Percentiles rank a stretch among this genome's conserved stretches.
Evolutionary conservation across 2,329 filamentous ascomycete species (phyloP).

Genomic region (Phialemonium atrogriseum): DNA sequence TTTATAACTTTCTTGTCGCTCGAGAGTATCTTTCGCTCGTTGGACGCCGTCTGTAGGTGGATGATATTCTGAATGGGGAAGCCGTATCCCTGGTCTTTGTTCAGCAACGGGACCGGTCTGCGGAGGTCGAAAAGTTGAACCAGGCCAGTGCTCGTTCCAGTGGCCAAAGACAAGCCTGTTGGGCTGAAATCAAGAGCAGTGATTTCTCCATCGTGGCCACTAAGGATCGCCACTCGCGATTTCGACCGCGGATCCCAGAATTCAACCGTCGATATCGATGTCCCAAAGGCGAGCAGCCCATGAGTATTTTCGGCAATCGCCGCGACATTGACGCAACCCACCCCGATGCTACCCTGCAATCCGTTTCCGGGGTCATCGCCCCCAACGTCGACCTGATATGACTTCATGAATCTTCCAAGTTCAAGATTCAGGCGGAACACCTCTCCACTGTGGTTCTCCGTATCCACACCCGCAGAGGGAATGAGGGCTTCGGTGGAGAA

Average conservation of each 20-base stretch:
- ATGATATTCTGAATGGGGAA: constrained; percentile 83
- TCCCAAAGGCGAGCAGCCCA: constrained; percentile 87
- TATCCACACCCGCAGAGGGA: constrained; percentile 79
- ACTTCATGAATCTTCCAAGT: constrained; percentile 86
- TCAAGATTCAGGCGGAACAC: constrained; percentile 91
- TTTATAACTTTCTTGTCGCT: constrained; percentile 96
- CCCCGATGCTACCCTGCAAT: constrained; percentile 77
- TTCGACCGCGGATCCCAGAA: constrained; percentile 91
- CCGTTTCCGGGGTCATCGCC: constrained; percentile 69
- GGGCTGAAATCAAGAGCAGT: constrained; percentile 82
- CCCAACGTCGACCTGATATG: constrained; percentile 85
- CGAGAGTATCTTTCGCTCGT: constrained; percentile 81
- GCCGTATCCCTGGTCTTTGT: constrained; percentile 94
- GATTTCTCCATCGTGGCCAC: constrained; percentile 61
- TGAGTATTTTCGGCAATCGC: constrained; percentile 84
- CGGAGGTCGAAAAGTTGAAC: constrained; percentile 89
- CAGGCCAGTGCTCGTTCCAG: constrained; percentile 80
- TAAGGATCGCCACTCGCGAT: constrained; percentile 69
- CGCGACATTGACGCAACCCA: constrained; percentile 79
- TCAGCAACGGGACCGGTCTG: constrained; percentile 74
- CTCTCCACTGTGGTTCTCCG: constrained; percentile 71
- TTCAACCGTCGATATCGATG: constrained; percentile 88
- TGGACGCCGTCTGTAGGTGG: constrained; percentile 61
- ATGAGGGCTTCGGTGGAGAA: constrained; percentile 77
- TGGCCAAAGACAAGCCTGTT: constrained; percentile 76